A percentile compares a stretch with the other conserved stretches of the same genome.
Evolutionary conservation across 2,329 filamentous ascomycete species (phyloP).

Genomic region (Hymenoscyphus albidus): DNA sequence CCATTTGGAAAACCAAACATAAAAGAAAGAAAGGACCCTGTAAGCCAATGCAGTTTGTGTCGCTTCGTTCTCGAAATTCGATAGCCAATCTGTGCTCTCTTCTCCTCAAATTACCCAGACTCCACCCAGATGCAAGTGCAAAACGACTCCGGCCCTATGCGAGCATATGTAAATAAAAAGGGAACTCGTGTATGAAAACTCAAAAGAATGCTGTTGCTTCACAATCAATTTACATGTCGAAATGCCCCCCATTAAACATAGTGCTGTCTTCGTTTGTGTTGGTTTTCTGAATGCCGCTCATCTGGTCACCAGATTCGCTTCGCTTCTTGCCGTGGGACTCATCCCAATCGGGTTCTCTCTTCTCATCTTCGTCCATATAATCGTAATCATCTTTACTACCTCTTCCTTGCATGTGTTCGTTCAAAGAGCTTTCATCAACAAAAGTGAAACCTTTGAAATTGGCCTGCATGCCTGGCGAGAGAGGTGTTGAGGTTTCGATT

Average conservation of each 20-base stretch:
- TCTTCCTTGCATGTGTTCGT: conserved; percentile 69
- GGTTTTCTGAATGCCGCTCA: conserved; percentile 61
- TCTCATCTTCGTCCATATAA: conserved; percentile 59
- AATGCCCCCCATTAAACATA: conserved; percentile 59
- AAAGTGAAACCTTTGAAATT: conserved; percentile 99
- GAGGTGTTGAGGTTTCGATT: conserved; percentile 82
- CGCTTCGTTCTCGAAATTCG: neutral
- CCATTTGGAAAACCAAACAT: neutral
- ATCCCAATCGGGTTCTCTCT: conserved; percentile 40
- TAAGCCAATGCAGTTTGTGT: conserved; percentile 3
- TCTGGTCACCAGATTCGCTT: conserved; percentile 43
- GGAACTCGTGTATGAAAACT: conserved; percentile 21
- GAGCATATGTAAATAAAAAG: conserved; percentile 23
- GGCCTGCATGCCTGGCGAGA: conserved; percentile 93
- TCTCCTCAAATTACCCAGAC: conserved; percentile 18
- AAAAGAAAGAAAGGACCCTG: neutral
- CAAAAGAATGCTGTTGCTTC: conserved; percentile 11
- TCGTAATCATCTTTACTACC: conserved; percentile 49
- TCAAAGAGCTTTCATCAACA: conserved; percentile 94
- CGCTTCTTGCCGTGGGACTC: conserved; percentile 45
- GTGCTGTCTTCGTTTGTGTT: conserved; percentile 53
- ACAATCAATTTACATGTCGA: conserved; percentile 52
- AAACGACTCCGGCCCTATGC: conserved; percentile 29
- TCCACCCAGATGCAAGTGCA: conserved; percentile 29
- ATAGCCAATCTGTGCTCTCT: conserved; percentile 16